Base-by-base conservation (phyloP, 257 asterid genomes). In the Eucommia ulmoides region DNA sequence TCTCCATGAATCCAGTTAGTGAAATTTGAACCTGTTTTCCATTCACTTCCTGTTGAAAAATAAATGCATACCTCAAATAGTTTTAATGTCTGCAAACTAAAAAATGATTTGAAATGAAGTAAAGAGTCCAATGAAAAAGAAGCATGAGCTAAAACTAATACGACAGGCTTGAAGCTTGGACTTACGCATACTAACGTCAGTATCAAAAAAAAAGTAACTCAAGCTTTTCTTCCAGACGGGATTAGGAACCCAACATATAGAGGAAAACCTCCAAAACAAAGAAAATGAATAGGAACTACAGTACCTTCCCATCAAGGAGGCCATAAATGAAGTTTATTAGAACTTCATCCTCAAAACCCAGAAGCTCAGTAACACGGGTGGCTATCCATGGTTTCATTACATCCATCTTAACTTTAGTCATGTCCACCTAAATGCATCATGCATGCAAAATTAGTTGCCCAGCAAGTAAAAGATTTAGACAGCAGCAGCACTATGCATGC, bases 1-100 rank as follows among this genome's bases (percentile, higher is more conserved):
- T 86, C 78, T 91, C 99, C 99, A 91, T 83, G 66, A 91, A 91
- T 49, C 99, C 99, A 61, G 99, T 86, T 46, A 91, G 93, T 53
- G 78, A 63, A 62, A 91, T 91, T 63, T 91, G 99, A 63, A 91
- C 48, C 69, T 83, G 81, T 74, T 91, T 91, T 17, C 99, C 99
- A 59, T 91, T 83, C 52, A 87, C 96, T 46, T 63, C 77, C 99
- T 86, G 94, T 74, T 72, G 23, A 57, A 69, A 68, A 51, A 41
- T 19, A 24, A 42, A 45, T 9, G 19, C 15, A 8, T 21, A 8
- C 9, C 19, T 42, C 48, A 42, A 42, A 15, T 10, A 33, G 10
- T 33, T 9, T 17, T 33, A 33, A 2, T 9, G 42, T 12, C 12
- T 4, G 42, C 12, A 2, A 33, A 35, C 44, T 45, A 19, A 45